Conservation (phyloP, 2,329 filamentous ascomycete genomes). For the Xylariaceae sp. region DNA sequence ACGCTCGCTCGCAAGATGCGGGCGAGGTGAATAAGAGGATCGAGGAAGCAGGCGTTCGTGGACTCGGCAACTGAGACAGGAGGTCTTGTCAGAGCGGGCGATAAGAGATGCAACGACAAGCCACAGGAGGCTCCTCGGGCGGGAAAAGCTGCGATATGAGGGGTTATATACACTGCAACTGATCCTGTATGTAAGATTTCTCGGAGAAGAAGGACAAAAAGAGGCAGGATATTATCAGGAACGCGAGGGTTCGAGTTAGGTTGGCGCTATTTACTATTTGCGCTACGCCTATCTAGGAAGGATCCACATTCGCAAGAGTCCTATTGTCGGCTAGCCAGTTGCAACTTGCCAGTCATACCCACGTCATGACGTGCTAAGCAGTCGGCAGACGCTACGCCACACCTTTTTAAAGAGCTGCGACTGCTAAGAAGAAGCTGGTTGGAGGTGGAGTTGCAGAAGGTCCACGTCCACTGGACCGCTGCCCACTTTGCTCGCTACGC, state of each 20-base stretch:
- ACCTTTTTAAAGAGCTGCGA: not conserved
- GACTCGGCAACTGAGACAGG: slow-evolving; percentile 8
- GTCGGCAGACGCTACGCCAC: not conserved
- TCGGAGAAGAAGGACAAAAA: not conserved
- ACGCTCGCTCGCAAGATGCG: slow-evolving; percentile 17
- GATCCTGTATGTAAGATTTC: not conserved
- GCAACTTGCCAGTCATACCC: not conserved
- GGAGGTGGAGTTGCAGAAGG: too few relatives aligned
- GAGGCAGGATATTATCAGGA: not conserved
- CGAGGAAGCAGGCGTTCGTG: slow-evolving; percentile 5
- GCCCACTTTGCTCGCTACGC: too few relatives aligned
- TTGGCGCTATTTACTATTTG: not conserved
- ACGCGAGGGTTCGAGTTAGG: not conserved
- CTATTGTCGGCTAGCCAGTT: not conserved
- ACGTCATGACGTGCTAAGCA: not conserved
- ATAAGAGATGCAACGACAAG: not conserved
- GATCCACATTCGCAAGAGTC: not conserved
- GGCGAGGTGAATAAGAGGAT: slow-evolving; percentile 8
- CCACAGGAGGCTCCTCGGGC: not conserved
- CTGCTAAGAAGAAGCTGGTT: too few relatives aligned
- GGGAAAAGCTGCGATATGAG: not conserved
- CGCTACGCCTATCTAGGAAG: not conserved
- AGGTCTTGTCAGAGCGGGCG: not conserved
- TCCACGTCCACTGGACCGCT: too few relatives aligned
- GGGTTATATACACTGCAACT: not conserved